Evolutionary conservation across 257 asterid species (phyloP), one percentile per base, ranked within the genome.

Genomic region (Solanum tacnaense): DNA sequence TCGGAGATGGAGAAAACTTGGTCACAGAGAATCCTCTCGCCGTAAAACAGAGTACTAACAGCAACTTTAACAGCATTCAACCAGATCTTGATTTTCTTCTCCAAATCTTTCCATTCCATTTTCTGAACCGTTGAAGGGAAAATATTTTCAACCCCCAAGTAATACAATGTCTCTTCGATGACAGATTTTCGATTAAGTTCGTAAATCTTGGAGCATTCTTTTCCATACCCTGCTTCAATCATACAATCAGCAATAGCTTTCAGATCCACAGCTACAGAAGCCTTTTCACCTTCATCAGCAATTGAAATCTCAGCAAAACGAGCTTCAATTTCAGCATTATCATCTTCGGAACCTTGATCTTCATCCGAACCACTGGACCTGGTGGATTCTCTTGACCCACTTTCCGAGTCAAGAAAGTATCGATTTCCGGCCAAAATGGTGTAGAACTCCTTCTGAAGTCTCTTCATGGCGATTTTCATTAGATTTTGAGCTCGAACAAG

Each of bases 221-320:
- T 96, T 2, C 91, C 96, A 29, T 96, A 93, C 2, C 99, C 98
- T 15, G 93, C 90, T 0, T 91, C 88, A 44, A 94, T 92, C 99
- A 96, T 95, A 87, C 95, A 92, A 32, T 95, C 95, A 1, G 99
- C 98, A 4, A 96, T 95, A 13, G 82, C 89, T 90, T 88, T 92
- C 89, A 96, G 89, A 89, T 92, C 95, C 70, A 85, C 87, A 87
- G 92, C 84, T 4, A 92, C 94, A 4, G 90, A 56, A 31, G 72
- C 46, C 13, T 65, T 85, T 72, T 25, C 82, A 3, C 31, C 65
- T 36, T 62, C 76, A 25, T 62, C 68, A 15, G 25, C 7, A 46
- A 36, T 13, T 9, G 78, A 62, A 62, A 62, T 2, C 39, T 85
- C 87, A 21, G 58, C n/a, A 20, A 82, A 11, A 29, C 70, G 86